Percentiles rank a stretch among this genome's conserved stretches.
Conservation (phyloP, 176 grass and related monocot species). For the Eragrostis nindensis region DNA sequence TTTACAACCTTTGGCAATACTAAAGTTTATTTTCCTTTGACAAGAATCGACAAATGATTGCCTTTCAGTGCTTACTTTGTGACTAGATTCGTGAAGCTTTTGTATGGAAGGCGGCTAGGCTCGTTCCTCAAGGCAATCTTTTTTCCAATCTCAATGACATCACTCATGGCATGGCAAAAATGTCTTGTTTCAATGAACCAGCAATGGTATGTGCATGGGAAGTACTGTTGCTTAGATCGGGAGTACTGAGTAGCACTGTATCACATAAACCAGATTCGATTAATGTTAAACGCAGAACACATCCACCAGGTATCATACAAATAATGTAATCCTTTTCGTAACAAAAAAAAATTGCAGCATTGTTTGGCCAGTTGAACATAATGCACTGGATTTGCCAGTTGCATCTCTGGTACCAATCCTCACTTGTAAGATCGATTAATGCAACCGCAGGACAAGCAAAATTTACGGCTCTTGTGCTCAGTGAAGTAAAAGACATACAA, state of each 20-base stretch:
- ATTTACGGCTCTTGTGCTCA: neutral
- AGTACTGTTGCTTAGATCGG: too few species aligned
- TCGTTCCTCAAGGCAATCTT: neutral
- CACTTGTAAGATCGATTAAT: neutral
- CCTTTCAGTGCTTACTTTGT: neutral
- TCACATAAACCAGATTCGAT: neutral
- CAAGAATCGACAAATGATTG: neutral
- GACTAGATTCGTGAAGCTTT: neutral
- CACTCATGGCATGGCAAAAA: conserved; percentile 26
- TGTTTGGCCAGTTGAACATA: neutral
- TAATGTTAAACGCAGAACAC: neutral
- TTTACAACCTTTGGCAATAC: neutral
- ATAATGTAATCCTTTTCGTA: neutral
- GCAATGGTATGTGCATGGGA: neutral
- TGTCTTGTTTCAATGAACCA: conserved; percentile 25
- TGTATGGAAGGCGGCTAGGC: neutral
- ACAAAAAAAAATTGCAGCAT: neutral
- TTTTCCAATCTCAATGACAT: neutral
- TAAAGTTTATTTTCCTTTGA: neutral
- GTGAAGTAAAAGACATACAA: neutral
- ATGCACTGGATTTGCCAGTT: too few species aligned
- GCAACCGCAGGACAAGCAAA: neutral
- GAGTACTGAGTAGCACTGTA: too few species aligned
- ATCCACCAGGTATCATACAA: neutral
- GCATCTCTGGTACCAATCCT: neutral